These are phyloP conservation scores for Cyberlindnera saturnus DNA, from an alignment of 805 yeast genomes.

Conservation along the genomic window DNA sequence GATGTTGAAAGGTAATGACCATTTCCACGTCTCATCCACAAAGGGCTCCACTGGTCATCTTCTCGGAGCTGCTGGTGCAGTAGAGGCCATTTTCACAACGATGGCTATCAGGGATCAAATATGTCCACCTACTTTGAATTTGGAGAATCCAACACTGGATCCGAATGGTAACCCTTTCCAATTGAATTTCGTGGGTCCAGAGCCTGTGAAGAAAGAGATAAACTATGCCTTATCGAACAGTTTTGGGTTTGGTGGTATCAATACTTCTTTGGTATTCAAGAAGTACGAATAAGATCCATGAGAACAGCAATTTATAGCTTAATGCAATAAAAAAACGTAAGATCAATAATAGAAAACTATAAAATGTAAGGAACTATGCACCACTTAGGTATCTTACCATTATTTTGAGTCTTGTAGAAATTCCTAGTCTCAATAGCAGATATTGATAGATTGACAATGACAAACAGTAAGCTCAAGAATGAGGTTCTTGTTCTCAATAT, in stretches of 20 bases:
- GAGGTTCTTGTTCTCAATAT: conserved; percentile 16
- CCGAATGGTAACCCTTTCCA: conserved; percentile 39
- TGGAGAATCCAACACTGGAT: conserved; percentile 46
- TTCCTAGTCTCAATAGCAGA: conserved; percentile 48
- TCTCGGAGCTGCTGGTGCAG: conserved; percentile 94
- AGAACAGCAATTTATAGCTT: too few species aligned
- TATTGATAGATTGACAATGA: conserved; percentile 40
- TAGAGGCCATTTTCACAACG: conserved; percentile 80
- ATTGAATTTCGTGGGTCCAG: conserved; percentile 51
- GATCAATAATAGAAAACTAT: conserved; percentile 8
- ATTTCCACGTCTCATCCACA: conserved; percentile 62
- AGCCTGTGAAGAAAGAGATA: conserved; percentile 36
- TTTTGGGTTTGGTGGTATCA: conserved; percentile 97
- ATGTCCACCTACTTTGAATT: conserved; percentile 80
- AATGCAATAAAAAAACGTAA: not conserved
- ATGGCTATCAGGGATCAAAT: conserved; percentile 50
- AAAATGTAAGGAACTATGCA: conserved; percentile 34
- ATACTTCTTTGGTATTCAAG: conserved; percentile 62
- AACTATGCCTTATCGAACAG: conserved; percentile 75
- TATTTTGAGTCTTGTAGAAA: conserved; percentile 33
- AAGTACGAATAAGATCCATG: conserved; percentile 18
- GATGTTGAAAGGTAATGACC: conserved; percentile 36
- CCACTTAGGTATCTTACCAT: conserved; percentile 24
- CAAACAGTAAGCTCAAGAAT: conserved; percentile 24
- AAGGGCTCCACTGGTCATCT: conserved; percentile 94